These are phyloP conservation scores for Vaccinium myrtillus DNA, from an alignment of 148 eudicot genomes.

Conservation along the genomic window DNA sequence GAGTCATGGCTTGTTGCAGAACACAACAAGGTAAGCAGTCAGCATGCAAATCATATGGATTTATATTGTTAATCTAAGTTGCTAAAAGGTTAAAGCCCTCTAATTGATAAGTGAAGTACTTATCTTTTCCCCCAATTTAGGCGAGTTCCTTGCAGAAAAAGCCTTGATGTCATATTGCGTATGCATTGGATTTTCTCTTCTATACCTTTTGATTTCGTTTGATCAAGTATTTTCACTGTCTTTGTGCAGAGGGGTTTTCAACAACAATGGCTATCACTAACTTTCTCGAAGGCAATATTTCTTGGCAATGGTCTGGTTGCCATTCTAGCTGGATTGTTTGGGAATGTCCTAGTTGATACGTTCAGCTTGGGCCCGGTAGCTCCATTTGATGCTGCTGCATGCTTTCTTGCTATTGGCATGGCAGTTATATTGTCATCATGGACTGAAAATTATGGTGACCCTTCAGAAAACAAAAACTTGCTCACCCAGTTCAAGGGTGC, in stretches of 20 bases:
- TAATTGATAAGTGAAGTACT: too few relatives aligned
- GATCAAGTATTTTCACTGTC: constrained; percentile 12
- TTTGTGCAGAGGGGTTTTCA: constrained; percentile 73
- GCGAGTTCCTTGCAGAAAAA: too few relatives aligned
- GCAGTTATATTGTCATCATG: constrained; percentile 72
- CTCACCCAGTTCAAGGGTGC: constrained; percentile 80
- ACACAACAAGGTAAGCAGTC: constrained; percentile 67
- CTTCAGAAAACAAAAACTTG: constrained; percentile 83
- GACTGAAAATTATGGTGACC: constrained; percentile 85
- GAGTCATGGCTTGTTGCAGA: constrained; percentile 96
- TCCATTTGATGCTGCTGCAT: constrained; percentile 86
- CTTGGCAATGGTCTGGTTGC: constrained; percentile 92
- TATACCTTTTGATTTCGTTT: neutral
- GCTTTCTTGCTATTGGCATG: constrained; percentile 86
- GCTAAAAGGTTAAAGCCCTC: too few relatives aligned
- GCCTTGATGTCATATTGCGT: too few relatives aligned
- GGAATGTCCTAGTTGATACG: constrained; percentile 69
- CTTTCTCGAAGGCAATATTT: constrained; percentile 87
- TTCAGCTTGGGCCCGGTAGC: constrained; percentile 74
- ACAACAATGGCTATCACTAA: constrained; percentile 75
- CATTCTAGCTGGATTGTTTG: constrained; percentile 69
- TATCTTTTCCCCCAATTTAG: too few relatives aligned
- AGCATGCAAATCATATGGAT: too few relatives aligned
- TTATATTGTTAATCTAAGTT: too few relatives aligned
- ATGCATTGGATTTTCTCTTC: neutral